These are phyloP conservation scores for Fraxinus quadrangulata DNA, from an alignment of 257 asterid genomes.

Conservation along the genomic window DNA sequence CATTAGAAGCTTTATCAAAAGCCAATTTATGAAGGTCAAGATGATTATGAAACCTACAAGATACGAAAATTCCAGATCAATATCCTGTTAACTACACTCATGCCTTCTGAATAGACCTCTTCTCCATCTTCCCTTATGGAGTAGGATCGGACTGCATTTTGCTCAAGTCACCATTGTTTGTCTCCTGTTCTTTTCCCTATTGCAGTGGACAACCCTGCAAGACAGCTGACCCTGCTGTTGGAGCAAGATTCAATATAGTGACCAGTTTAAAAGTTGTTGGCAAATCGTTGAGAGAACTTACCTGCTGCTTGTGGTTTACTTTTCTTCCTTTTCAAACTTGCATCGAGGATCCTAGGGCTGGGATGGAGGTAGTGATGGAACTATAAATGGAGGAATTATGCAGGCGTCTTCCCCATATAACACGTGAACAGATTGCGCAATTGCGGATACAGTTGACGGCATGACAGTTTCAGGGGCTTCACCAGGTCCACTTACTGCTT, in stretches of 20 bases:
- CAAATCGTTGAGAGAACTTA: too few species aligned
- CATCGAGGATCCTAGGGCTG: too few species aligned
- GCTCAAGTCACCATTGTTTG: conserved; percentile 49
- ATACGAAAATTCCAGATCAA: too few species aligned
- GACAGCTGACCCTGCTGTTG: conserved; percentile 37
- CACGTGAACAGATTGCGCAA: conserved; percentile 77
- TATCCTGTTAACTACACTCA: conserved; percentile 7
- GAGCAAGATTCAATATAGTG: conserved; percentile 35
- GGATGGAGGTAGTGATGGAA: conserved; percentile 16
- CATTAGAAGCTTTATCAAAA: too few species aligned
- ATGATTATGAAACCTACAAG: too few species aligned
- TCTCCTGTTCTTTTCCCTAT: conserved; percentile 14
- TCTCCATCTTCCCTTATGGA: conserved; percentile 31
- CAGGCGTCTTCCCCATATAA: conserved; percentile 59
- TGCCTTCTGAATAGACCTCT: conserved; percentile 65
- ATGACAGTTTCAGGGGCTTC: conserved; percentile 45
- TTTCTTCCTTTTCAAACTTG: too few species aligned
- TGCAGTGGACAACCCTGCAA: background rate
- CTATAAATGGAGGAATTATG: background rate
- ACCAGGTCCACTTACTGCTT: conserved; percentile 67
- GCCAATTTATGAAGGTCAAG: too few species aligned
- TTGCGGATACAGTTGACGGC: conserved; percentile 74
- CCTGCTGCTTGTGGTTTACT: too few species aligned
- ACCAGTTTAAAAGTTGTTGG: conserved; percentile 1
- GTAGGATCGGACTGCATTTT: conserved; percentile 43